A percentile compares a stretch with the other conserved stretches of the same genome.
Evolutionary conservation across 1,284 basidiomycete species (phyloP).

Genomic region (Heterobasidion annosum): DNA sequence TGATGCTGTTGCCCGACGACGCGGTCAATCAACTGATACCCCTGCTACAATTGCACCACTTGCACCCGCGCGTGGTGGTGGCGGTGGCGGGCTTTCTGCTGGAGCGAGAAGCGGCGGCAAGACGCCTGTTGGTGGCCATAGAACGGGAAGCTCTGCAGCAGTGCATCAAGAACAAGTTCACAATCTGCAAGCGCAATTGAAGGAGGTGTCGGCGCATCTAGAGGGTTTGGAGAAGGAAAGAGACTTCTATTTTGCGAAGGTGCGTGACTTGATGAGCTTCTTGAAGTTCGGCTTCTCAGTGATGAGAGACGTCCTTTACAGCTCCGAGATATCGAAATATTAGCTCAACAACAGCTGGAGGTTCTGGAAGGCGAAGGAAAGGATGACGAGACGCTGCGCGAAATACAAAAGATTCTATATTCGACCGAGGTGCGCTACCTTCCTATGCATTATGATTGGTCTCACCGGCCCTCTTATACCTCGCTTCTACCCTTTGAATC

Average conservation of each 20-base stretch:
- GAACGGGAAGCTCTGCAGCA: constrained; percentile 50
- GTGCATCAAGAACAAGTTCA: constrained; percentile 43
- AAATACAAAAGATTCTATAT: constrained; percentile 93
- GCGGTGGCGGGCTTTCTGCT: constrained; percentile 24
- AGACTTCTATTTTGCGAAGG: constrained; percentile 98
- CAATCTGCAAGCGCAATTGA: constrained; percentile 68
- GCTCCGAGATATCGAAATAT: constrained; percentile 93
- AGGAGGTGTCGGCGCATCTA: constrained; percentile 77
- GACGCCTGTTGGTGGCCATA: constrained; percentile 62
- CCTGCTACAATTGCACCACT: constrained; percentile 75
- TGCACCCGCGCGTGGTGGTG: constrained; percentile 21
- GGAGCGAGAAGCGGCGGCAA: constrained; percentile 46
- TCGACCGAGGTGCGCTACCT: constrained; percentile 75
- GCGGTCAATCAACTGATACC: constrained; percentile 64
- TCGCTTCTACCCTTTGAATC: background rate
- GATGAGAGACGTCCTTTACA: constrained; percentile 21
- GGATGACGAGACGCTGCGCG: constrained; percentile 64
- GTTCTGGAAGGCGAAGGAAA: constrained; percentile 46
- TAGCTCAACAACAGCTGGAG: constrained; percentile 73
- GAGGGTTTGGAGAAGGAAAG: constrained; percentile 92
- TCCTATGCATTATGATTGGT: background rate
- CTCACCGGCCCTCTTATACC: background rate
- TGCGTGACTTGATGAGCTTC: constrained; percentile 23
- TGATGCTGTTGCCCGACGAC: constrained; percentile 77
- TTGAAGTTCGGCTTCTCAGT: background rate